phyloP scores from a whole-genome alignment of 2,329 filamentous ascomycete genomes.

The Gaeumannomyces tritici region DNA sequence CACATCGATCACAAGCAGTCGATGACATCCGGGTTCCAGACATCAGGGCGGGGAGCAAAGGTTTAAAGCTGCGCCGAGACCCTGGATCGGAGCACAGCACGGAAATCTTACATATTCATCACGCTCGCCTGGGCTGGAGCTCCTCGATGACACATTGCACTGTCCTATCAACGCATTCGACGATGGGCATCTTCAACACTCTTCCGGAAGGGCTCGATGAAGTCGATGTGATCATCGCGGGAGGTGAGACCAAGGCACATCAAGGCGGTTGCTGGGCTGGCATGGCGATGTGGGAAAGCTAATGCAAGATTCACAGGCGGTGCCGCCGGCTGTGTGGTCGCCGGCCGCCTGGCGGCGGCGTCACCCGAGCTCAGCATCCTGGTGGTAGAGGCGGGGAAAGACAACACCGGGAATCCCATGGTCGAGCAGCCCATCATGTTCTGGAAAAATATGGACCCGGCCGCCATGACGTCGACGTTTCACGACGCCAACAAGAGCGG shows the following conservation, averaged over 20 bases:
- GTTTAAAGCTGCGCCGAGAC: too few species aligned
- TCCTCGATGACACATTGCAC: too few species aligned
- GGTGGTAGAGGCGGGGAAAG: slow-evolving; percentile 42
- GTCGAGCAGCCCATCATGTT: slow-evolving; percentile 40
- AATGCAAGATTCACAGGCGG: not conserved
- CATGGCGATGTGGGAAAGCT: not conserved
- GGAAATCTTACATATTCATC: too few species aligned
- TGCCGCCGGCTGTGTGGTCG: slow-evolving; percentile 34
- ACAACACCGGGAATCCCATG: slow-evolving; percentile 39
- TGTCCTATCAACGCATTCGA: not conserved
- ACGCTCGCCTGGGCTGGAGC: too few species aligned
- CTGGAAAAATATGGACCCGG: slow-evolving; percentile 33
- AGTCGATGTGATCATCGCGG: slow-evolving; percentile 1
- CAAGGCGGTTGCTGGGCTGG: not conserved
- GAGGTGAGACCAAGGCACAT: not conserved
- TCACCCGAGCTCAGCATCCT: slow-evolving; percentile 39
- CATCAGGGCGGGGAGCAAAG: too few species aligned
- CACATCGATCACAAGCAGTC: too few species aligned
- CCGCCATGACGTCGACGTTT: slow-evolving; percentile 32
- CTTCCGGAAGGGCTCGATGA: not conserved
- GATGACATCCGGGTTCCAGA: too few species aligned
- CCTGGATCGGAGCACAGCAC: too few species aligned
- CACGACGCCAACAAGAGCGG: slow-evolving; percentile 36
- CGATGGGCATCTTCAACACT: not conserved
- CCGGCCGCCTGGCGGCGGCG: slow-evolving; percentile 38